Evolutionary conservation across 1,284 basidiomycete genomes (phyloP).

Genomic region (Hemileia vastatrix): DNA sequence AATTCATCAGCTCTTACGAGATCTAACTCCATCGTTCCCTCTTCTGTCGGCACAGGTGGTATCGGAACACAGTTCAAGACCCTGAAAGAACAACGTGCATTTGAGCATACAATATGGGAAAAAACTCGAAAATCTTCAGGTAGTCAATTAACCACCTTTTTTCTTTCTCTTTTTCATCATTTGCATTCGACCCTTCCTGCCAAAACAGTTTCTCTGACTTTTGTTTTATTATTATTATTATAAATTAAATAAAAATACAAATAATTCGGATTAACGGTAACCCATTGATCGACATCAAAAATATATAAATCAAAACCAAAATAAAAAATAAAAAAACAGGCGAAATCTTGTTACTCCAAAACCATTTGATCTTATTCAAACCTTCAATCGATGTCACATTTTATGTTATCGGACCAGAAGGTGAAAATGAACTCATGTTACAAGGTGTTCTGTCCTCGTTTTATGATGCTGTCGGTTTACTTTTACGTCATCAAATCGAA

Average conservation of each 20-base stretch:
- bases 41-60: slow-evolving; percentile 25
- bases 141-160: slow-evolving; percentile 47
- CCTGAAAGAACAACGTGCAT: slow-evolving; percentile 84
- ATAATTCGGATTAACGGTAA: too few species aligned
- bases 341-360: slow-evolving; percentile 88
- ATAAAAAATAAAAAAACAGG: too few species aligned
- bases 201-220: not conserved
- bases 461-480: slow-evolving; percentile 70
- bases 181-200: not conserved
- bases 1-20: slow-evolving; percentile 13
- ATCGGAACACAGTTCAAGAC: slow-evolving; percentile 56
- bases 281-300: not conserved
- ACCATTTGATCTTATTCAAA: slow-evolving; percentile 84
- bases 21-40: slow-evolving; percentile 30
- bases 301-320: not conserved
- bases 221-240: too few species aligned
- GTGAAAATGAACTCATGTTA: slow-evolving; percentile 96
- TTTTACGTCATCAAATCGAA: slow-evolving; percentile 86
- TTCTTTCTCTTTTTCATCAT: not conserved
- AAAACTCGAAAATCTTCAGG: slow-evolving; percentile 88
- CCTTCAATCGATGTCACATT: slow-evolving; percentile 90
- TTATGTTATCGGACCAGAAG: slow-evolving; percentile 78
- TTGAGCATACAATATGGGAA: slow-evolving; percentile 89
- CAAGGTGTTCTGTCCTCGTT: slow-evolving; percentile 71
- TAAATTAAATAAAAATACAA: too few species aligned